Evolutionary conservation across 495 filamentous ascomycete species (phyloP).

Genomic region (Podospora pseudoanserina): DNA sequence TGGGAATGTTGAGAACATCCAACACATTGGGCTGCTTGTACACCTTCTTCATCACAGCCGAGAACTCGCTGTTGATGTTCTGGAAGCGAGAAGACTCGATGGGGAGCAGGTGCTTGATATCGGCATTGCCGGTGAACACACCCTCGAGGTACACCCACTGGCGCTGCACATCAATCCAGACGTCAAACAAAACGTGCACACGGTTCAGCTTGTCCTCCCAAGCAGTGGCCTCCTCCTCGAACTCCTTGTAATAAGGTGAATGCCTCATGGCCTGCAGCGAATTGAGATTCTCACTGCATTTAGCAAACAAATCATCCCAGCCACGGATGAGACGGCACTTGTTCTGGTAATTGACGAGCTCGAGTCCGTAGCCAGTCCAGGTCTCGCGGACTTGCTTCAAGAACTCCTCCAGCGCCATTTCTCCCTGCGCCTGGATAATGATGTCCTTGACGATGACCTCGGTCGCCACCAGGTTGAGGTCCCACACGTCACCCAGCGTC

Average conservation of each 20-base stretch:
- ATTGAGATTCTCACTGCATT: slow-evolving; percentile 96
- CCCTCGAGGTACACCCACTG: slow-evolving; percentile 99
- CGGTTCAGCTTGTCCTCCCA: slow-evolving; percentile 99
- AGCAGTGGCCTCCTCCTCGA: slow-evolving; percentile 89
- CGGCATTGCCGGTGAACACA: slow-evolving; percentile 95
- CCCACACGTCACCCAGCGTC: slow-evolving; percentile 96
- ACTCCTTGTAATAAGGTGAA: slow-evolving; percentile 98
- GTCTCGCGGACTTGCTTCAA: slow-evolving; percentile 94
- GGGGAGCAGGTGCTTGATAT: slow-evolving; percentile 97
- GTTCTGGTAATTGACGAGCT: slow-evolving; percentile 94
- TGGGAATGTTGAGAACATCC: slow-evolving; percentile 90
- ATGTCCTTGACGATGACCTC: slow-evolving; percentile 86
- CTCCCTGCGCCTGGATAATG: slow-evolving; percentile 91
- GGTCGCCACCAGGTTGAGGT: slow-evolving; percentile 80
- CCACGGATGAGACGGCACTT: slow-evolving; percentile 95
- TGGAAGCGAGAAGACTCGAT: slow-evolving; percentile 95
- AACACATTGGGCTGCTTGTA: slow-evolving; percentile 91
- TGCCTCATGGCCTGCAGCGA: slow-evolving; percentile 98
- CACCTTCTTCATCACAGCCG: slow-evolving; percentile 96
- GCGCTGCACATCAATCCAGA: slow-evolving; percentile 98
- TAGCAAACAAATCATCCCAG: slow-evolving; percentile 97
- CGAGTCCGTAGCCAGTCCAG: slow-evolving; percentile 90
- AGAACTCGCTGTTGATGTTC: slow-evolving; percentile 98
- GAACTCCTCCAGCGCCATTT: slow-evolving; percentile 98
- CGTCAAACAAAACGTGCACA: slow-evolving; percentile 94